Conservation (phyloP, 306 rosid genomes). For the Dicorynia guianensis region DNA sequence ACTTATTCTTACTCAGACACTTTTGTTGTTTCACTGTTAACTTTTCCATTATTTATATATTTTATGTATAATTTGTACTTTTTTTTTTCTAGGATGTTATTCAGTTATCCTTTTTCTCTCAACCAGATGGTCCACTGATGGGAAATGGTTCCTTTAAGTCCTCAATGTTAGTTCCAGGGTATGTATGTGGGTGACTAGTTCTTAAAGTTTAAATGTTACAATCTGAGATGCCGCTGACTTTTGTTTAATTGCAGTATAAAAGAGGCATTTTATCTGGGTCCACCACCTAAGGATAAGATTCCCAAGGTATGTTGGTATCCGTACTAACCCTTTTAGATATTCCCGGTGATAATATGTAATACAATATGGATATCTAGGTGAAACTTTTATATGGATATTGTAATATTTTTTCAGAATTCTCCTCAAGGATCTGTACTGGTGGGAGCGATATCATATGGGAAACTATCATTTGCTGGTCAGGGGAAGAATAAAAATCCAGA, state of each 20-base stretch:
- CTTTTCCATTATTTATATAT: conserved; percentile 2
- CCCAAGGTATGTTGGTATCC: conserved; percentile 70
- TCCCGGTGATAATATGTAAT: conserved; percentile 27
- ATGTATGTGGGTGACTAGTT: conserved; percentile 46
- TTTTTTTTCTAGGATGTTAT: conserved; percentile 66
- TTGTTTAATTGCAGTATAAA: conserved; percentile 61
- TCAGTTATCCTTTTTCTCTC: conserved; percentile 81
- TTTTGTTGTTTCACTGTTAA: conserved; percentile 2
- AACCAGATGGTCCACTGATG: conserved; percentile 90
- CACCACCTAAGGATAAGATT: conserved; percentile 87
- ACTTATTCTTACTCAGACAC: conserved; percentile 16
- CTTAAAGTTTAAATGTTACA: conserved; percentile 28
- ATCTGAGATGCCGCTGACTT: conserved; percentile 40
- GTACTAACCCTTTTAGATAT: conserved; percentile 23
- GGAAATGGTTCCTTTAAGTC: conserved; percentile 86
- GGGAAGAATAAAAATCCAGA: conserved; percentile 64
- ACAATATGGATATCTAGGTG: no score
- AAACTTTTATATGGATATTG: not conserved
- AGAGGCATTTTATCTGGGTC: conserved; percentile 89
- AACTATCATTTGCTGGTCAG: conserved; percentile 54
- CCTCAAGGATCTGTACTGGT: conserved; percentile 81
- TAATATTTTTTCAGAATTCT: conserved; percentile 63
- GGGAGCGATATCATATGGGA: conserved; percentile 92
- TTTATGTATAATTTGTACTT: conserved; percentile 12
- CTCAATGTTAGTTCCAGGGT: conserved; percentile 86